A percentile compares a stretch with the other conserved stretches of the same genome.
These are phyloP conservation scores for Fusarium sp. DNA, from an alignment of 2,329 filamentous ascomycete species.

Conservation along the genomic window DNA sequence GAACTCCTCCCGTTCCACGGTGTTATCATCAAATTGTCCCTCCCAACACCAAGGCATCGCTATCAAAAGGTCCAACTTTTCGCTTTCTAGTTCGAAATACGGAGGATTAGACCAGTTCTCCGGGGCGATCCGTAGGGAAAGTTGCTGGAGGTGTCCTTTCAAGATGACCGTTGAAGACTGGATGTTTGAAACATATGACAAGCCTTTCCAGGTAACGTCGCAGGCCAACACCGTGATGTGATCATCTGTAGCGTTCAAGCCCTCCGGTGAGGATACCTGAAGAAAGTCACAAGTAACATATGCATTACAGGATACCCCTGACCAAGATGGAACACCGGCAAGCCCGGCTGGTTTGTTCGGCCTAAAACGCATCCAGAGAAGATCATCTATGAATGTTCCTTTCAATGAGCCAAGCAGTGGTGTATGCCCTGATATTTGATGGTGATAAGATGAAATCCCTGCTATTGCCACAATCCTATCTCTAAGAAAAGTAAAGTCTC, in stretches of 20 bases:
- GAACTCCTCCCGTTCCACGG: background rate
- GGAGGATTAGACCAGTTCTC: background rate
- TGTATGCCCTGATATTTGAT: background rate
- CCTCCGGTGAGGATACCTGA: too few relatives aligned
- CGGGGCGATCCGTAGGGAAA: too few relatives aligned
- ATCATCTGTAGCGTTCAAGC: fast-evolving
- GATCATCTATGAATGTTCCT: background rate
- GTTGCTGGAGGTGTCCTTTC: too few relatives aligned
- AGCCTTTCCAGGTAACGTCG: background rate
- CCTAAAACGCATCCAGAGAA: background rate
- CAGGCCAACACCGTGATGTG: too few relatives aligned
- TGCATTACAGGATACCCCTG: background rate
- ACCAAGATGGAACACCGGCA: background rate
- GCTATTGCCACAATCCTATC: background rate
- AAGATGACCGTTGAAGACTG: background rate
- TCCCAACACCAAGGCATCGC: background rate
- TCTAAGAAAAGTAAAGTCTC: background rate
- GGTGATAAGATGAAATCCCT: background rate
- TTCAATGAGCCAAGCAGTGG: background rate
- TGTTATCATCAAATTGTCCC: background rate
- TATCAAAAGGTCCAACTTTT: background rate
- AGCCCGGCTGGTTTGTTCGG: background rate
- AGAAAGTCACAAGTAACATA: background rate
- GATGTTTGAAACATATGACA: background rate
- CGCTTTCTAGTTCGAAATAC: background rate